phyloP scores from a whole-genome alignment of 306 rosid species.

The Citrullus amarus region DNA sequence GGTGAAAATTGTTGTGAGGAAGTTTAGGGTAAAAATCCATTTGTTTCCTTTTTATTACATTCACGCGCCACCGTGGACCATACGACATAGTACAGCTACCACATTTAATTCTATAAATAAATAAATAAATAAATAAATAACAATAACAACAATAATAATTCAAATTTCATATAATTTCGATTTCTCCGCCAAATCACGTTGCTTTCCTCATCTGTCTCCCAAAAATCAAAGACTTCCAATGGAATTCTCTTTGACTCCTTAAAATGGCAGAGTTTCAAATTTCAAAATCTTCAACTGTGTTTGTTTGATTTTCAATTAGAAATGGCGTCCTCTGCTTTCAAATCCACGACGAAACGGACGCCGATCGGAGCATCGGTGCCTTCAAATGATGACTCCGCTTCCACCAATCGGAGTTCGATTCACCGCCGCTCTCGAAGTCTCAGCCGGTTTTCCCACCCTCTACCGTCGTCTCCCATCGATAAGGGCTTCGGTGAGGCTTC shows the following conservation, averaged over 20 bases:
- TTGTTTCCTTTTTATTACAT: background rate
- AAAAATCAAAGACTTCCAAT: background rate
- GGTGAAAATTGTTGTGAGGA: too few relatives aligned
- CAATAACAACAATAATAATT: too few relatives aligned
- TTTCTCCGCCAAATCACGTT: slow-evolving; percentile 39
- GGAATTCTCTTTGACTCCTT: background rate
- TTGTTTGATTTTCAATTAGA: background rate
- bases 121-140: too few relatives aligned
- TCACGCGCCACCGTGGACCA: background rate
- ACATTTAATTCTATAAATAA: slow-evolving; percentile 13
- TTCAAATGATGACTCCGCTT: slow-evolving; percentile 33
- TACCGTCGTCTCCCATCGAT: slow-evolving; percentile 9
- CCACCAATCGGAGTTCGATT: slow-evolving; percentile 34
- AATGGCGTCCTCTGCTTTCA: slow-evolving; percentile 96
- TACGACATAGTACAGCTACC: background rate
- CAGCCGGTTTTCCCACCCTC: slow-evolving; percentile 50
- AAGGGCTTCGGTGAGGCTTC: slow-evolving; percentile 24
- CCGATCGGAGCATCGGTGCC: slow-evolving; percentile 39
- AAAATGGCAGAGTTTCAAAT: background rate
- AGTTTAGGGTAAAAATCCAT: background rate
- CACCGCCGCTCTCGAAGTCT: slow-evolving; percentile 92
- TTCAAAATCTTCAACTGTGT: background rate
- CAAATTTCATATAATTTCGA: slow-evolving; percentile 14
- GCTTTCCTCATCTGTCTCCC: slow-evolving; percentile 7
- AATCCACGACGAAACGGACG: slow-evolving; percentile 72